These are phyloP conservation scores for Sugiyamaella xylanicola DNA, from an alignment of 1,139 yeast genomes.

Conservation along the genomic window DNA sequence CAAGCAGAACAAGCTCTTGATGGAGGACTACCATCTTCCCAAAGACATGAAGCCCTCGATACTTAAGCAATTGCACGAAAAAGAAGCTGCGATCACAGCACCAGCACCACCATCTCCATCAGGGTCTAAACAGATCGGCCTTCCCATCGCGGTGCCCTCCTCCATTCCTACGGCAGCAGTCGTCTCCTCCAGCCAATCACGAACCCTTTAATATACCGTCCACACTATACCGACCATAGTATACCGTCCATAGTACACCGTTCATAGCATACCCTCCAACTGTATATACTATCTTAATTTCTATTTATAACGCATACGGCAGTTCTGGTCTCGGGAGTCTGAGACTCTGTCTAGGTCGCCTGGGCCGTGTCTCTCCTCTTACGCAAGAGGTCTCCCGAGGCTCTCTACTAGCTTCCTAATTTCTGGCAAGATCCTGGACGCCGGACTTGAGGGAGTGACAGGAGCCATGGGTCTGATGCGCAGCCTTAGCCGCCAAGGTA, in stretches of 20 bases:
- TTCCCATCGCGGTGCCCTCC: not conserved
- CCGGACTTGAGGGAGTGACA: too few relatives aligned
- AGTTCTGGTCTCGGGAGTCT: too few relatives aligned
- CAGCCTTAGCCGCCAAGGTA: too few relatives aligned
- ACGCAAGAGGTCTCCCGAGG: too few relatives aligned
- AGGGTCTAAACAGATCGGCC: too few relatives aligned
- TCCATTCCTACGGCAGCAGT: slow-evolving; percentile 13
- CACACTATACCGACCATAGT: not conserved
- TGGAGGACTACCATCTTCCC: slow-evolving; percentile 54
- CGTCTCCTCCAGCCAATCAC: not conserved
- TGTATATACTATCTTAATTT: not conserved
- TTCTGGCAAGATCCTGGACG: too few relatives aligned
- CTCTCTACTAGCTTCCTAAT: too few relatives aligned
- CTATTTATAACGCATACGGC: too few relatives aligned
- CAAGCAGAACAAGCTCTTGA: slow-evolving; percentile 46
- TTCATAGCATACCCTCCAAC: not conserved
- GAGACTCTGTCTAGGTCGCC: too few relatives aligned
- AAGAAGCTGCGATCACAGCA: not conserved
- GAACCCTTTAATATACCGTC: not conserved
- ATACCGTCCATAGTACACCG: not conserved
- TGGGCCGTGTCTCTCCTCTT: too few relatives aligned
- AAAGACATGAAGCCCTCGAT: slow-evolving; percentile 51
- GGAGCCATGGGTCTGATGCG: too few relatives aligned
- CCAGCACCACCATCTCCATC: too few relatives aligned
- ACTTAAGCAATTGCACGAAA: slow-evolving; percentile 37